A percentile compares a stretch with the other conserved stretches of the same genome.
These are phyloP conservation scores for Penicillium antarcticum DNA, from an alignment of 495 filamentous ascomycete species.

Conservation along the genomic window DNA sequence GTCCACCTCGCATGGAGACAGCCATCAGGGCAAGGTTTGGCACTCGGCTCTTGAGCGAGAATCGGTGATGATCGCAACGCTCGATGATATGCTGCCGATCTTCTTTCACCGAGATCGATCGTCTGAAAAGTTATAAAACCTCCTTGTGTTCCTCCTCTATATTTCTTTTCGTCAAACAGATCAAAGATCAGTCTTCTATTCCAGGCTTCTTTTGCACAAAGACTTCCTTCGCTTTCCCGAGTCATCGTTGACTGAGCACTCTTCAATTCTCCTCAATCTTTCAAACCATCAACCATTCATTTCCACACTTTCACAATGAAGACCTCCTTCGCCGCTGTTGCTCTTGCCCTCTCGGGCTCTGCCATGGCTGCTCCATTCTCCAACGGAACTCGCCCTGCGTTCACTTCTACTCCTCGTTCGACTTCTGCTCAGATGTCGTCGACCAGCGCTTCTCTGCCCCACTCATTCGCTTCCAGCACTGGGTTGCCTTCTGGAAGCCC, in stretches of 20 bases:
- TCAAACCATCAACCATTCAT: not conserved
- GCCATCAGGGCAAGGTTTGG: not conserved
- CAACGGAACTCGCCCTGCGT: conserved; percentile 6
- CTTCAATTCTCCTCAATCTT: not conserved
- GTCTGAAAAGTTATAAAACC: conserved; percentile 15
- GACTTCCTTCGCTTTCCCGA: not conserved
- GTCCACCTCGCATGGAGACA: conserved; percentile 1
- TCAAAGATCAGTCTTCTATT: conserved; percentile 2
- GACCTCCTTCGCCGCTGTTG: conserved; percentile 12
- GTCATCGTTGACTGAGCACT: conserved; percentile 1
- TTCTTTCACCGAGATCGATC: not conserved
- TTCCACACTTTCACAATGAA: conserved; percentile 14
- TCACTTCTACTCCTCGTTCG: not conserved
- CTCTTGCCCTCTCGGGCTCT: conserved; percentile 15
- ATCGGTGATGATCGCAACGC: not conserved
- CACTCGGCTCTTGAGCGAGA: not conserved
- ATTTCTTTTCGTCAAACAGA: conserved; percentile 10
- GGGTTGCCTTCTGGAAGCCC: conserved; percentile 1
- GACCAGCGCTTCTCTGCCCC: conserved; percentile 1
- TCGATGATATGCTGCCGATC: not conserved
- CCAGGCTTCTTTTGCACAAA: not conserved
- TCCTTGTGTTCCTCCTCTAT: not conserved
- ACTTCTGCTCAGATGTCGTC: conserved; percentile 4
- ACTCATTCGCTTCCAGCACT: conserved; percentile 1
- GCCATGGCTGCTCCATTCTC: conserved; percentile 16